Evolutionary conservation across 768 basidiomycete species (phyloP), one percentile per base, ranked within the genome.

Genomic region (Chalciporus sphaerocephalus): DNA sequence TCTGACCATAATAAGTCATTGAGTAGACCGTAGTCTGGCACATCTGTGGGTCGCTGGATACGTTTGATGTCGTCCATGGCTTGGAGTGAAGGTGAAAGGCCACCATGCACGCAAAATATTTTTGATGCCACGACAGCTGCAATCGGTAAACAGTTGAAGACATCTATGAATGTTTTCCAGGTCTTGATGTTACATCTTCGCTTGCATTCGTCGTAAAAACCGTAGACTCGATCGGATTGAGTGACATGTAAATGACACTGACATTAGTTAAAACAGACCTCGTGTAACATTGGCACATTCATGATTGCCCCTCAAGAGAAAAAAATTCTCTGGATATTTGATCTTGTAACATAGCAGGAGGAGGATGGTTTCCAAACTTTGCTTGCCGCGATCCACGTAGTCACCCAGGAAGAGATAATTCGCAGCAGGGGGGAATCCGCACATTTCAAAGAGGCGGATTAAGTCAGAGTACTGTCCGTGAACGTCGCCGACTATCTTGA

Each of bases 201-300:
- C 72, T 99, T 99, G 77, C 96, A 99, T 71, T 99, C 96, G 71
- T 98, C 96, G 68, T 99, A 99, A 72, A 99, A 99, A 21, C 96
- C 96, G 60, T 99, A 99, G 17, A 98, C 96, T 97, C 25, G 16
- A 38, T 6, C 22, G 50, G 27, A 16, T 43, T 63, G 24, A 67
- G 54, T 27, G 38, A 16, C 28, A n/a, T 20, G 35, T 52, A 35
- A 53, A 60, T 24, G 51, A 40, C 30, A 52, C 10, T 16, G 3
- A 40, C 30, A 52, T 9, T 16, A 2, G 24, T 5, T 45, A 18
- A 36, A 46, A 49, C 87, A 53, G 51, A 93, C 94, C 95, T 83
- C 96, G 76, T 44, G 96, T 99, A 43, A 99, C 96, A 61, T 98
- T 98, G 38, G 96, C 96, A 62, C 95, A 97, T 73, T 99, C 96